A percentile compares a stretch with the other conserved stretches of the same genome.
Conservation (phyloP, 2,329 filamentous ascomycete genomes). For the Rhynchosporium graminicola region DNA sequence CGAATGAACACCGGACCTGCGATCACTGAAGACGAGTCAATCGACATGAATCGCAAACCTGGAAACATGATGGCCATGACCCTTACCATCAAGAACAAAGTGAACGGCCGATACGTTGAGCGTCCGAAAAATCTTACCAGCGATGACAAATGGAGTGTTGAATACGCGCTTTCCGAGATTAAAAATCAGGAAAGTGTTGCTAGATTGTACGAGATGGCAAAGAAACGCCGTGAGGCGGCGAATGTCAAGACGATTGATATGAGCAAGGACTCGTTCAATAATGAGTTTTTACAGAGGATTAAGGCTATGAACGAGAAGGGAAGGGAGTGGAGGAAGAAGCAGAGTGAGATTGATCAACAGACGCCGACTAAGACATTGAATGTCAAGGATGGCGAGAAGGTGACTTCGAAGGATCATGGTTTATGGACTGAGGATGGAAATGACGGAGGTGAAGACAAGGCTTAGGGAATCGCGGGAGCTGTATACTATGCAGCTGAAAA, state of each 20-base stretch:
- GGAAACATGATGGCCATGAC: constrained; percentile 51
- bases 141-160: constrained; percentile 66
- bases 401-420: not conserved
- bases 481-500: not conserved
- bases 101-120: constrained; percentile 64
- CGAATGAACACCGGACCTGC: not conserved
- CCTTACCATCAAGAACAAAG: constrained; percentile 69
- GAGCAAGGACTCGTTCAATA: constrained; percentile 27
- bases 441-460: not conserved
- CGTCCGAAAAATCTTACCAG: constrained; percentile 56
- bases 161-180: constrained; percentile 74
- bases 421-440: not conserved
- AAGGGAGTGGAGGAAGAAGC: constrained; percentile 54
- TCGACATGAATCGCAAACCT: not conserved
- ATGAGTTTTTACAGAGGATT: constrained; percentile 41
- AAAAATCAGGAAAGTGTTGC: constrained; percentile 43
- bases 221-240: constrained; percentile 54
- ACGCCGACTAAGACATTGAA: constrained; percentile 52
- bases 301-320: constrained; percentile 56
- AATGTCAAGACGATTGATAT: constrained; percentile 41
- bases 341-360: constrained; percentile 54
- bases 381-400: constrained; percentile 17
- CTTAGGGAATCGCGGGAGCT: not conserved
- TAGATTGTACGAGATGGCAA: constrained; percentile 57
- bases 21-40: too few relatives aligned